Evolutionary conservation across 768 basidiomycete genomes (phyloP).

Genomic region (Suillus discolor): DNA sequence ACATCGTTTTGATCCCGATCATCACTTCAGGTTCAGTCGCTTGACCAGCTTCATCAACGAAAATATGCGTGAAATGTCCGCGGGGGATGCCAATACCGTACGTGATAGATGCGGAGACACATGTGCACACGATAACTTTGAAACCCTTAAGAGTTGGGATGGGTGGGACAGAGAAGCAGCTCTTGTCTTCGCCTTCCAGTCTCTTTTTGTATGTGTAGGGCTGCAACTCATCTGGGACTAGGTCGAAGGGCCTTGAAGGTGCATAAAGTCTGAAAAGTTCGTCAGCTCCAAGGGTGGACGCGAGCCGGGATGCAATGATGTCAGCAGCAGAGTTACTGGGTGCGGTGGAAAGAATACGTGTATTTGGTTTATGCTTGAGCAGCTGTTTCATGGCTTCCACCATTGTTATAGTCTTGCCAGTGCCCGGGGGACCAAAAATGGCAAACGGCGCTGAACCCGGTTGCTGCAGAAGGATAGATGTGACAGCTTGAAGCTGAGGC

Average conservation of each 20-base stretch:
- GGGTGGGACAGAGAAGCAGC: constrained; percentile 40
- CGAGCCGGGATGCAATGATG: constrained; percentile 50
- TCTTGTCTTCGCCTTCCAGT: constrained; percentile 1
- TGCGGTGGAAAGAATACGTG: constrained; percentile 62
- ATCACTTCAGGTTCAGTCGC: constrained; percentile 71
- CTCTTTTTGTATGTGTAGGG: constrained; percentile 43
- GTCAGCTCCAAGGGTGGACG: constrained; percentile 29
- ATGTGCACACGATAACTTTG: constrained; percentile 64
- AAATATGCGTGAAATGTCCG: constrained; percentile 69
- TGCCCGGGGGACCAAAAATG: constrained; percentile 68
- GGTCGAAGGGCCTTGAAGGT: constrained; percentile 40
- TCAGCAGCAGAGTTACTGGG: constrained; percentile 73
- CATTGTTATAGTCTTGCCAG: constrained; percentile 68
- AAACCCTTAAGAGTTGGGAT: constrained; percentile 42
- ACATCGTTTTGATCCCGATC: constrained; percentile 62
- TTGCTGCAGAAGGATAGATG: constrained; percentile 44
- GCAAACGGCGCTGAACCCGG: constrained; percentile 57
- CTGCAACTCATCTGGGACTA: constrained; percentile 40
- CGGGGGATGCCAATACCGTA: constrained; percentile 57
- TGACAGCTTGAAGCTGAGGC: constrained; percentile 51
- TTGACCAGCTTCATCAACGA: constrained; percentile 74
- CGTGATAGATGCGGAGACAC: constrained; percentile 60
- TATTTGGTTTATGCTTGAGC: constrained; percentile 40
- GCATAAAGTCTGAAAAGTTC: constrained; percentile 59
- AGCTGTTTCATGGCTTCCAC: constrained; percentile 66